Conservation (phyloP, 108 stramenopile genomes). For the Skeletonema menzelii region DNA sequence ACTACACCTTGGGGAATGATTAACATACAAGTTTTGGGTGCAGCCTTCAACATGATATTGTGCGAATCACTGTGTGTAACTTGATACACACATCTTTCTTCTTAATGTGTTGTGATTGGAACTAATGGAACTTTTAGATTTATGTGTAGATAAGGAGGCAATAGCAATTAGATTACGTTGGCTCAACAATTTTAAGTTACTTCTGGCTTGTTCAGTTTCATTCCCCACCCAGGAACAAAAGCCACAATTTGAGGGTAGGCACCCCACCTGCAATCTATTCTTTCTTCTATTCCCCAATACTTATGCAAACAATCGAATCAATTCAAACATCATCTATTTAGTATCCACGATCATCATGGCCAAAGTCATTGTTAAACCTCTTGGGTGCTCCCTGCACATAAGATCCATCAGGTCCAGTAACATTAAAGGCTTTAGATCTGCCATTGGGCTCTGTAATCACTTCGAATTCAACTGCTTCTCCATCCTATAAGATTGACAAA, state of each 20-base stretch:
- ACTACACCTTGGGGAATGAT: not conserved
- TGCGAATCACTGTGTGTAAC: not conserved
- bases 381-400: constrained; percentile 53
- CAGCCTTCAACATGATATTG: not conserved
- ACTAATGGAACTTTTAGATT: not conserved
- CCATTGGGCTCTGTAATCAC: constrained; percentile 51
- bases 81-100: not conserved
- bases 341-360: not conserved
- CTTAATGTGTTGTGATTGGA: not conserved
- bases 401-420: constrained; percentile 60
- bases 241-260: too few species aligned
- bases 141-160: not conserved
- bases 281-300: not conserved
- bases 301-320: not conserved
- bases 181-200: not conserved
- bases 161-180: not conserved
- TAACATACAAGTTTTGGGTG: not conserved
- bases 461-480: constrained; percentile 63
- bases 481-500: constrained; percentile 23
- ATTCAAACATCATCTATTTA: not conserved
- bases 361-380: constrained; percentile 1
- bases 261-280: not conserved
- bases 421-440: constrained; percentile 45
- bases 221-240: not conserved
- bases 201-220: not conserved